Evolutionary conservation across 2,329 filamentous ascomycete species (phyloP).

Genomic region (Raffaelea albimanens): DNA sequence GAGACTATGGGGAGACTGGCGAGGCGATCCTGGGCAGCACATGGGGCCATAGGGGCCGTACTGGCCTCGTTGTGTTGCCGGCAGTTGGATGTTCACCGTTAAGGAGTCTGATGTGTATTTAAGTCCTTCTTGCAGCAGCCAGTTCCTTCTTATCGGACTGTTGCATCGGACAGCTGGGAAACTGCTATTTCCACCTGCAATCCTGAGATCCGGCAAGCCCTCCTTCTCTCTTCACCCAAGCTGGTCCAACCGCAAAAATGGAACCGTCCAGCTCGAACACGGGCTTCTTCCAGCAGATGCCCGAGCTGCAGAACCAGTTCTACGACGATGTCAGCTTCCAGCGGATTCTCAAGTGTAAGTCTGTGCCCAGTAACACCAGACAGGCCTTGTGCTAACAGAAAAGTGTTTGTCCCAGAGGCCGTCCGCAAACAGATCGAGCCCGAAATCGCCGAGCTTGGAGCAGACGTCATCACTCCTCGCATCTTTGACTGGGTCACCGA

Average conservation of each 20-base stretch:
- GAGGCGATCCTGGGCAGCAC: too few species aligned
- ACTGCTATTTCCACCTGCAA: too few species aligned
- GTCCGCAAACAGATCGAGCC: slow-evolving; percentile 28
- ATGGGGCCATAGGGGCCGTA: too few species aligned
- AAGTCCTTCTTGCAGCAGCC: too few species aligned
- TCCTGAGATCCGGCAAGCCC: too few species aligned
- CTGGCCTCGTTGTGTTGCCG: too few species aligned
- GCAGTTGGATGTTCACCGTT: too few species aligned
- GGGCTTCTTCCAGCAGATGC: slow-evolving; percentile 48
- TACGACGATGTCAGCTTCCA: slow-evolving; percentile 43
- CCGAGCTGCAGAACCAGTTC: slow-evolving; percentile 45
- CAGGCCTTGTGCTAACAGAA: background rate
- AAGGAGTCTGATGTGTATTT: too few species aligned
- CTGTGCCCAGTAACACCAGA: background rate
- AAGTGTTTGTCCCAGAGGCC: slow-evolving; percentile 39
- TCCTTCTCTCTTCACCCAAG: too few species aligned
- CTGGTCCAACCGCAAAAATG: slow-evolving; percentile 25
- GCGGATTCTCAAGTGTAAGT: slow-evolving; percentile 38
- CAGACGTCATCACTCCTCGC: slow-evolving; percentile 41
- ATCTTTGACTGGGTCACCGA: slow-evolving; percentile 52
- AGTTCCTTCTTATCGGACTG: too few species aligned
- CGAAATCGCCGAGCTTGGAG: slow-evolving; percentile 37
- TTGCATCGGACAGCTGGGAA: too few species aligned
- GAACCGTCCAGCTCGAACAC: slow-evolving; percentile 33
- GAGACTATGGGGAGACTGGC: too few species aligned